Percentiles rank a stretch among this genome's conserved stretches.
Evolutionary conservation across 495 filamentous ascomycete species (phyloP).

Genomic region (Glonium stellatum): DNA sequence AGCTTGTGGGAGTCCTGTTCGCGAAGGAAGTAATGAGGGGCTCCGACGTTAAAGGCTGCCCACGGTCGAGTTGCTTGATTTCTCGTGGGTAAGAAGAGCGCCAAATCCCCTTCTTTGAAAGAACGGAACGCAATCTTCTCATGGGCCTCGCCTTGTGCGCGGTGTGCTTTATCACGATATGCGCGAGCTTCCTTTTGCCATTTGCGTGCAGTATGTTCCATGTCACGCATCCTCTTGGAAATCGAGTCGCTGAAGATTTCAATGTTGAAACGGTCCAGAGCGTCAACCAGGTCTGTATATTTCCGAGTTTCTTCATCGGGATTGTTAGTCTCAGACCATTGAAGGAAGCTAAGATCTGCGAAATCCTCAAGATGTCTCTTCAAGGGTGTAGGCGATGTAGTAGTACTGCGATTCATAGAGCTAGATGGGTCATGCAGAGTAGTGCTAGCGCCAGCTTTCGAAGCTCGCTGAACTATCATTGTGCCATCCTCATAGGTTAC

Average conservation of each 20-base stretch:
- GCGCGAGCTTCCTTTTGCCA: conserved; percentile 78
- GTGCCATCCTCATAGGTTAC: conserved; percentile 64
- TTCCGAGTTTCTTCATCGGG: conserved; percentile 58
- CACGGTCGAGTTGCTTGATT: conserved; percentile 91
- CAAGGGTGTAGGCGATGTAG: conserved; percentile 25
- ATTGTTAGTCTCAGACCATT: conserved; percentile 70
- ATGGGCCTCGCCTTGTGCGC: conserved; percentile 78
- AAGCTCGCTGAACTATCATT: conserved; percentile 70
- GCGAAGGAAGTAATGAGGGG: conserved; percentile 91
- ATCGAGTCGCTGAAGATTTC: conserved; percentile 75
- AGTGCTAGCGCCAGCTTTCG: conserved; percentile 54
- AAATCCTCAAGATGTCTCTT: conserved; percentile 40
- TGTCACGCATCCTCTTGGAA: conserved; percentile 78
- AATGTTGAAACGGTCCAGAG: conserved; percentile 68
- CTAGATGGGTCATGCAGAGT: conserved; percentile 46
- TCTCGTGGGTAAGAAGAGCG: conserved; percentile 87
- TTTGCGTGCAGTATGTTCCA: conserved; percentile 82
- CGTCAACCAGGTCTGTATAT: conserved; percentile 64
- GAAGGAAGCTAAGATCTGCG: conserved; percentile 59
- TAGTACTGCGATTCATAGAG: conserved; percentile 22
- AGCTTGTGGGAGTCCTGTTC: conserved; percentile 88
- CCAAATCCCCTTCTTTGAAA: conserved; percentile 95
- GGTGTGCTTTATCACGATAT: conserved; percentile 82
- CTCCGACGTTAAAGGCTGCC: conserved; percentile 97
- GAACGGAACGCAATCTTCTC: conserved; percentile 95